Percentiles rank a stretch among this genome's conserved stretches.
Evolutionary conservation across 441 rosid genomes (phyloP).

Genomic region (Daphne laureola): DNA sequence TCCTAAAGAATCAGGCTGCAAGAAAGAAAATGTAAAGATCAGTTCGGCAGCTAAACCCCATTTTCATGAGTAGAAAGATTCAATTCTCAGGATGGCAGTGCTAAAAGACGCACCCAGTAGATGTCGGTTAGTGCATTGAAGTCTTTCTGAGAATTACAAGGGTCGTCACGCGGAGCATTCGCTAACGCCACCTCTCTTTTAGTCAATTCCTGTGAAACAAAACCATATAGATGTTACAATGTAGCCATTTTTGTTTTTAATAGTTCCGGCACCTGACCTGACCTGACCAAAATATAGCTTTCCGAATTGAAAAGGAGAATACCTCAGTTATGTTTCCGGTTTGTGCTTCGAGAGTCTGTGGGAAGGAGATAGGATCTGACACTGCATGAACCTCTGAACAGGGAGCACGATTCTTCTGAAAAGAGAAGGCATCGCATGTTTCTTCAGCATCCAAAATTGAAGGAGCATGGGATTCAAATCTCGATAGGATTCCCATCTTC

Average conservation of each 20-base stretch:
- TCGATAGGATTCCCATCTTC: slow-evolving; percentile 36
- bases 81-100: not conserved
- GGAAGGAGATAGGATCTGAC: slow-evolving; percentile 30
- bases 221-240: slow-evolving; percentile 2
- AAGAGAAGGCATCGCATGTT: slow-evolving; percentile 93
- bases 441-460: slow-evolving; percentile 97
- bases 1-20: slow-evolving; percentile 91
- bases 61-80: not conserved
- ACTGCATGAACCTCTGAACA: slow-evolving; percentile 25
- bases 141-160: slow-evolving; percentile 40
- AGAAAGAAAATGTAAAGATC: slow-evolving; percentile 16
- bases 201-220: slow-evolving; percentile 31
- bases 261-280: not conserved
- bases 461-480: slow-evolving; percentile 35
- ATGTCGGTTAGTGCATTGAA: slow-evolving; percentile 61
- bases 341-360: slow-evolving; percentile 15
- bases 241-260: slow-evolving; percentile 11
- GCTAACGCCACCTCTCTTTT: slow-evolving; percentile 24
- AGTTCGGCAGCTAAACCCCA: not conserved
- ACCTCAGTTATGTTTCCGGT: slow-evolving; percentile 41
- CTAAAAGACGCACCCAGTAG: slow-evolving; percentile 59
- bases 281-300: slow-evolving; percentile 13
- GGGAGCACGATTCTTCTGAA: slow-evolving; percentile 35
- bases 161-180: slow-evolving; percentile 31
- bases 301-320: slow-evolving; percentile 10